Percentiles rank a stretch among this genome's conserved stretches.
Evolutionary conservation across 352 stramenopile genomes (phyloP).

Genomic region (Globisporangium yorkense): DNA sequence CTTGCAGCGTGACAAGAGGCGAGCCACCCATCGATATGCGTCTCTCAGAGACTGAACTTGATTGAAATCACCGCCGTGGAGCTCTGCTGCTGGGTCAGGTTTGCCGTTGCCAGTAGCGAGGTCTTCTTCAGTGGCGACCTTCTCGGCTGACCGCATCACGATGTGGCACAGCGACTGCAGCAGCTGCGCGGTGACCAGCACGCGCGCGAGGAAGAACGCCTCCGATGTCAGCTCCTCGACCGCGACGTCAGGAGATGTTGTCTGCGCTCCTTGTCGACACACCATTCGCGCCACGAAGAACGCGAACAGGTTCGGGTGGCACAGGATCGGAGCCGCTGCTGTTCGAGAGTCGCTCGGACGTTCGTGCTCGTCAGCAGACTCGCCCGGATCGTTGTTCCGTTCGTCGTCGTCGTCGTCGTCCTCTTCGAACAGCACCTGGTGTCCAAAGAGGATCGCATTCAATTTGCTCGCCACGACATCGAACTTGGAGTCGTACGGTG

Average conservation of each 20-base stretch:
- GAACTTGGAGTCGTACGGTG: slow-evolving; percentile 31
- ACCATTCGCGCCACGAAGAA: slow-evolving; percentile 50
- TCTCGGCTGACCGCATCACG: slow-evolving; percentile 7
- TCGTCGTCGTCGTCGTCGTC: slow-evolving; percentile 15
- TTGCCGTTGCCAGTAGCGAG: not conserved
- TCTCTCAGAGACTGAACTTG: slow-evolving; percentile 55
- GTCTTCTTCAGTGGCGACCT: not conserved
- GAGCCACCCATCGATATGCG: slow-evolving; percentile 41
- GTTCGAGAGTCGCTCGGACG: slow-evolving; percentile 13
- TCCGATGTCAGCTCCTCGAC: slow-evolving; percentile 40
- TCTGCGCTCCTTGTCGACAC: slow-evolving; percentile 27
- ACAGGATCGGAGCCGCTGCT: slow-evolving; percentile 36
- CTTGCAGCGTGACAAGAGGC: slow-evolving; percentile 40
- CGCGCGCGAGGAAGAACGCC: slow-evolving; percentile 45
- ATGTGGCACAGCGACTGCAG: slow-evolving; percentile 50
- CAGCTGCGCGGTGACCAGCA: slow-evolving; percentile 53
- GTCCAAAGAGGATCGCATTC: slow-evolving; percentile 63
- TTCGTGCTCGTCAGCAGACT: not conserved
- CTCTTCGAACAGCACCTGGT: slow-evolving; percentile 67
- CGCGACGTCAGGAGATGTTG: slow-evolving; percentile 24
- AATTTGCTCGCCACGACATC: slow-evolving; percentile 39
- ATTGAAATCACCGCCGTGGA: slow-evolving; percentile 27
- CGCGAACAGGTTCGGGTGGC: slow-evolving; percentile 39
- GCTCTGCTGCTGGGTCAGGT: not conserved
- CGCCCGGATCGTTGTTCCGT: slow-evolving; percentile 1